Conservation (phyloP, 257 asterid genomes). For the Solanum rostratum region DNA sequence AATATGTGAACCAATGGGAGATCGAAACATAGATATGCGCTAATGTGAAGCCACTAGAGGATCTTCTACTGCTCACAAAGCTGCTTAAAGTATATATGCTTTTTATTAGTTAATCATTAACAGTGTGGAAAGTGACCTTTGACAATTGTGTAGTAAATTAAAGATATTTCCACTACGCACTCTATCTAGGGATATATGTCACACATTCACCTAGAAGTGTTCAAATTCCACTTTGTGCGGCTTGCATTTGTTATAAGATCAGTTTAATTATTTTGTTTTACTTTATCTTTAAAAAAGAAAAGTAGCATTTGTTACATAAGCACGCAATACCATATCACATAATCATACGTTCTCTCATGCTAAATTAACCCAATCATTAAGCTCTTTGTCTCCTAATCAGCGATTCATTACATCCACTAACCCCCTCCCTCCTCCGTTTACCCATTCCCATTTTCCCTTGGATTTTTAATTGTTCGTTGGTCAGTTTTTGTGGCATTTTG, state of each 20-base stretch:
- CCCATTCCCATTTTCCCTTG: not conserved
- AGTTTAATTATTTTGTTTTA: not conserved
- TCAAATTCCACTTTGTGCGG: not conserved
- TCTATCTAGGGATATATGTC: slow-evolving; percentile 4
- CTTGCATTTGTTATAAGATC: not conserved
- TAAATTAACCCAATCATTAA: not conserved
- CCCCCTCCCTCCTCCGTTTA: too few relatives aligned
- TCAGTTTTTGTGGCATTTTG: not conserved
- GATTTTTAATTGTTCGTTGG: not conserved
- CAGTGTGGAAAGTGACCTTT: slow-evolving; percentile 5
- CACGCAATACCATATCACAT: not conserved
- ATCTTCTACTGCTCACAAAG: slow-evolving; percentile 37
- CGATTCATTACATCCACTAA: not conserved
- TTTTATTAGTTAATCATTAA: slow-evolving; percentile 20
- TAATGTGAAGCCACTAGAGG: slow-evolving; percentile 40
- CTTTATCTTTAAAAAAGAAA: not conserved
- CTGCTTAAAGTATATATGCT: slow-evolving; percentile 51
- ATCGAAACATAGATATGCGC: slow-evolving; percentile 6
- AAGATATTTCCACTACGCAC: not conserved
- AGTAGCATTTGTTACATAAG: not conserved
- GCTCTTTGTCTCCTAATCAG: not conserved
- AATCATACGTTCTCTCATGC: not conserved
- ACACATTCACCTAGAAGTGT: not conserved
- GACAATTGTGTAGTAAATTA: slow-evolving; percentile 14
- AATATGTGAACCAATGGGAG: slow-evolving; percentile 16